These are phyloP conservation scores for Penium margaritaceum DNA, from an alignment of 139 green algal genomes.

Conservation along the genomic window DNA sequence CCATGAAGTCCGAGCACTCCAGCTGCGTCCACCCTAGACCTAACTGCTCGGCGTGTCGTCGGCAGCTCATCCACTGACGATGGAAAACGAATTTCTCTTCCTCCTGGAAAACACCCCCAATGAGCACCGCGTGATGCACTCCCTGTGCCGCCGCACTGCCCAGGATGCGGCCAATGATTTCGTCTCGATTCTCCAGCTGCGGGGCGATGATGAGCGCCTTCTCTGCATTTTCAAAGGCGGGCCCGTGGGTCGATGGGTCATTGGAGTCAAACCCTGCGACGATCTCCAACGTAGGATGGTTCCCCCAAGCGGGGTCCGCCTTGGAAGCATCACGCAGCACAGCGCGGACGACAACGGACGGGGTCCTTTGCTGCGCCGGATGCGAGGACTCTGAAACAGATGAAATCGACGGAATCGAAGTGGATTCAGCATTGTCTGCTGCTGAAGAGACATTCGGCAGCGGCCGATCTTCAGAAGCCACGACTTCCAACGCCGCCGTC, in stretches of 20 bases:
- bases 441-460: too few relatives aligned
- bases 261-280: conserved; percentile 3
- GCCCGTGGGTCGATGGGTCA: background rate
- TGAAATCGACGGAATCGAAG: too few relatives aligned
- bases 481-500: too few relatives aligned
- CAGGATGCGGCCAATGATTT: background rate
- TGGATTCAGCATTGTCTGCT: too few relatives aligned
- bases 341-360: too few relatives aligned
- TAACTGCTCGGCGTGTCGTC: conserved; percentile 2
- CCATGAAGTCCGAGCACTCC: conserved; percentile 28
- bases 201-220: conserved; percentile 17
- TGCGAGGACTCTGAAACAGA: too few relatives aligned
- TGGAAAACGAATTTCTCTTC: conserved; percentile 20
- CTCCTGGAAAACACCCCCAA: conserved; percentile 26
- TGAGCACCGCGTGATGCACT: conserved; percentile 17
- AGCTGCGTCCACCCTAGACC: conserved; percentile 18
- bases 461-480: too few relatives aligned
- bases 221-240: background rate
- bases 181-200: conserved; percentile 7
- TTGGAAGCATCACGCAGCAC: too few relatives aligned
- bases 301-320: too few relatives aligned
- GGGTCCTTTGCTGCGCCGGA: too few relatives aligned
- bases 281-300: too few relatives aligned
- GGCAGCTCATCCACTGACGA: conserved; percentile 11
- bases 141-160: background rate